A percentile compares a stretch with the other conserved stretches of the same genome.
phyloP scores from a whole-genome alignment of 495 filamentous ascomycete genomes.

The Recurvomyces mirabilis region DNA sequence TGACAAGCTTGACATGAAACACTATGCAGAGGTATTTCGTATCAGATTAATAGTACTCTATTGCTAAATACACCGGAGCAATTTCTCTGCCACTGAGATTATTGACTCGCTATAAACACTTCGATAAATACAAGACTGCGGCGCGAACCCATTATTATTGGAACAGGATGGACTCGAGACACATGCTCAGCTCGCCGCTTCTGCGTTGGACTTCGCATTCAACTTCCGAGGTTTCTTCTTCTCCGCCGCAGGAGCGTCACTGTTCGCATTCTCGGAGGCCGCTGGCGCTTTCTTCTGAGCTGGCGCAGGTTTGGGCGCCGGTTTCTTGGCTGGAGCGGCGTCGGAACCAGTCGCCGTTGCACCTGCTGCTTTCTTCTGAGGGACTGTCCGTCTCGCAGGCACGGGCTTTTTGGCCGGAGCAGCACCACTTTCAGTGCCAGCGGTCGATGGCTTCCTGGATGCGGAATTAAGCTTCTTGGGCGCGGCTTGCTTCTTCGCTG shows the following conservation, averaged over 20 bases:
- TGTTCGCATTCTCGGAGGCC: neutral
- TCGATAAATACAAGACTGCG: too few relatives aligned
- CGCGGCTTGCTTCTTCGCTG: slow-evolving; percentile 5
- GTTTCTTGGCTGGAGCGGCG: slow-evolving; percentile 11
- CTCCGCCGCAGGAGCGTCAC: slow-evolving; percentile 4
- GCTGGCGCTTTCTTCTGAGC: slow-evolving; percentile 12
- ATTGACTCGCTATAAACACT: too few relatives aligned
- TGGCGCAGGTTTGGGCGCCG: slow-evolving; percentile 5
- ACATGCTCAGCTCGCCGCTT: too few relatives aligned
- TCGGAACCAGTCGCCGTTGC: neutral
- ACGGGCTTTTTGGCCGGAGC: slow-evolving; percentile 6
- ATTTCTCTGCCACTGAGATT: too few relatives aligned
- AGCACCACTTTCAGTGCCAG: slow-evolving; percentile 37
- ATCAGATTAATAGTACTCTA: too few relatives aligned
- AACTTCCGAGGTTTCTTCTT: slow-evolving; percentile 20
- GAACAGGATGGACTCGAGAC: too few relatives aligned
- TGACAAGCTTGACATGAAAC: too few relatives aligned
- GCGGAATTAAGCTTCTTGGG: slow-evolving; percentile 17
- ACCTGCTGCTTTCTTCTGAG: slow-evolving; percentile 1
- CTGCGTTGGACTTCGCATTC: slow-evolving; percentile 4
- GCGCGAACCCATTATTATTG: too few relatives aligned
- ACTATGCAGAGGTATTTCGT: too few relatives aligned
- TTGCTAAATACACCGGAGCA: too few relatives aligned
- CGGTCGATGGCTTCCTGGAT: slow-evolving; percentile 41
- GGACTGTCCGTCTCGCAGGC: slow-evolving; percentile 2